phyloP scores from a whole-genome alignment of 805 yeast genomes.

The Schwanniomyces vanrijiae region DNA sequence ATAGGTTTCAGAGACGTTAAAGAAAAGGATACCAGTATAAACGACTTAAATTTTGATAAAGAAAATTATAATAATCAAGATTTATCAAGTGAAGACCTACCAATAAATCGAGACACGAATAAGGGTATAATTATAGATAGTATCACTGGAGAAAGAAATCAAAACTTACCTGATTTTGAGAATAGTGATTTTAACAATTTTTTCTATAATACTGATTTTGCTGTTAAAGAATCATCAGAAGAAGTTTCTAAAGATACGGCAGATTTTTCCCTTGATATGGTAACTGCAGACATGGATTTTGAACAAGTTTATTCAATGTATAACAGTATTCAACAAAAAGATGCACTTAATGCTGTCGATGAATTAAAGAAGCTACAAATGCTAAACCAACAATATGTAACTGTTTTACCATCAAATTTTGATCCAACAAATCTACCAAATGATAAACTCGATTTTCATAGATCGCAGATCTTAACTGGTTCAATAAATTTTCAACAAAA shows the following conservation, averaged over 20 bases:
- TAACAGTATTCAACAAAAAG: constrained; percentile 36
- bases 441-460: constrained; percentile 1
- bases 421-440: not conserved
- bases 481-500: not conserved
- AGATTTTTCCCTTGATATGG: constrained; percentile 4
- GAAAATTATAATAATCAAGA: not conserved
- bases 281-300: constrained; percentile 37
- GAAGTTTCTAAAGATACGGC: not conserved
- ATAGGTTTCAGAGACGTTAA: not conserved
- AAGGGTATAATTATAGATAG: not conserved
- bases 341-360: constrained; percentile 34
- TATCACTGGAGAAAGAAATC: not conserved
- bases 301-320: constrained; percentile 46
- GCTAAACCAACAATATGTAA: constrained; percentile 21
- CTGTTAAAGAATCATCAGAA: not conserved
- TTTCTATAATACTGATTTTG: not conserved
- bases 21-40: not conserved
- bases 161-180: not conserved
- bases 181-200: not conserved
- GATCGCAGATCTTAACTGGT: not conserved
- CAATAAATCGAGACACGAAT: not conserved
- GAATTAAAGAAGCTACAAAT: constrained; percentile 39
- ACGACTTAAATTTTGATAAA: not conserved
- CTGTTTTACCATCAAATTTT: not conserved
- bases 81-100: not conserved